Evolutionary conservation across 1,284 basidiomycete species (phyloP).

Genomic region (Trametes pubescens): DNA sequence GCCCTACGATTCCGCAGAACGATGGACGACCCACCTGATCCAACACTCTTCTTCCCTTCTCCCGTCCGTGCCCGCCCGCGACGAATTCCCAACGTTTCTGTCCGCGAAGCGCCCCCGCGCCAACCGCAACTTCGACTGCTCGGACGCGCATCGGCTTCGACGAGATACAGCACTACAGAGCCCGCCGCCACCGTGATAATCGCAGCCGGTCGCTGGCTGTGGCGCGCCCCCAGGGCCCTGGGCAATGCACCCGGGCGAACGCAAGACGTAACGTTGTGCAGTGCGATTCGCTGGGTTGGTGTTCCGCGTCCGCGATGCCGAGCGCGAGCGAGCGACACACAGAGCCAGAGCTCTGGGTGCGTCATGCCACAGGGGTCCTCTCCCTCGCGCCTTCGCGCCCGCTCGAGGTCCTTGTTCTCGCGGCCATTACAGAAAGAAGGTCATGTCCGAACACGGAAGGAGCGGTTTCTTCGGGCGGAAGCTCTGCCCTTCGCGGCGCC

Average conservation of each 20-base stretch:
- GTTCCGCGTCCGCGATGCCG: background rate
- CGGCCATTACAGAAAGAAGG: slow-evolving; percentile 8
- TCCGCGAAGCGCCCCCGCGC: slow-evolving; percentile 4
- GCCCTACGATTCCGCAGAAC: background rate
- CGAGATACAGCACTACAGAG: background rate
- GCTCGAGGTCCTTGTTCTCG: background rate
- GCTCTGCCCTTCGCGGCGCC: slow-evolving; percentile 15
- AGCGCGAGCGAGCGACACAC: slow-evolving; percentile 7
- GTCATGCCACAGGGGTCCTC: background rate
- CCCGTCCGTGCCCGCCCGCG: background rate
- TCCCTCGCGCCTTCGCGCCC: slow-evolving; percentile 1
- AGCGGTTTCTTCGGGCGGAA: slow-evolving; percentile 3
- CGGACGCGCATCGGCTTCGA: slow-evolving; percentile 2
- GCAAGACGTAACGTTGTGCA: slow-evolving; percentile 15
- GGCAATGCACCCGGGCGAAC: background rate
- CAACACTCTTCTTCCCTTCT: slow-evolving; percentile 1
- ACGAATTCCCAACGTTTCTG: background rate
- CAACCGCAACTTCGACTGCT: background rate
- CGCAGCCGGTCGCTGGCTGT: background rate
- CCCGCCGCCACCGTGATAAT: background rate
- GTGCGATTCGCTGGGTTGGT: slow-evolving; percentile 10
- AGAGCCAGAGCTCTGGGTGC: background rate
- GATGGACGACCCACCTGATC: background rate
- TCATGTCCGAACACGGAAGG: slow-evolving; percentile 11
- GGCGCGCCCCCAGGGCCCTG: background rate